Conservation (phyloP, 2,329 filamentous ascomycete species). For the Fusarium siculi region DNA sequence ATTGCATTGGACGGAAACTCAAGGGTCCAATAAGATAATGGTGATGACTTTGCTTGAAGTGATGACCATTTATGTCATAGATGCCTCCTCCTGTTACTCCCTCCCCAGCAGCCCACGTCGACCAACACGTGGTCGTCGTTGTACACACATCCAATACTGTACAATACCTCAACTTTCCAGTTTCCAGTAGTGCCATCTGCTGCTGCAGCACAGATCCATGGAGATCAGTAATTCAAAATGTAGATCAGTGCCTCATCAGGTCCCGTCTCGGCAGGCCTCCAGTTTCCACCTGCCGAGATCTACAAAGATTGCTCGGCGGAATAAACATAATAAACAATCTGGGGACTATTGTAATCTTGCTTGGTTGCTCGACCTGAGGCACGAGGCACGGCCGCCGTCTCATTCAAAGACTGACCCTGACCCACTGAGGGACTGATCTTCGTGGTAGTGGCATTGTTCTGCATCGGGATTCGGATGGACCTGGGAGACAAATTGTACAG, state of each 20-base stretch:
- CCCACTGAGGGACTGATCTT: background rate
- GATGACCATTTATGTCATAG: background rate
- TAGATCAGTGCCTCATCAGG: conserved; percentile 33
- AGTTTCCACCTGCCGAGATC: conserved; percentile 33
- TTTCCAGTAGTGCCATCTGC: background rate
- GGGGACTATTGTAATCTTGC: conserved; percentile 1
- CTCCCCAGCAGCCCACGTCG: background rate
- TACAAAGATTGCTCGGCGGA: conserved; percentile 18
- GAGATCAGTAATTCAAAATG: conserved; percentile 16
- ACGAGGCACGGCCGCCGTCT: background rate
- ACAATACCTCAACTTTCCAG: background rate
- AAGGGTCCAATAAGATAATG: conserved; percentile 17
- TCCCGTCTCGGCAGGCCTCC: conserved; percentile 16
- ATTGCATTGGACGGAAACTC: background rate
- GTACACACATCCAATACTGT: background rate
- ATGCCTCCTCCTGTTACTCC: background rate
- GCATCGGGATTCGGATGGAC: background rate
- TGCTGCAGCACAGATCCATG: conserved; percentile 29
- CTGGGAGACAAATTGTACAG: background rate
- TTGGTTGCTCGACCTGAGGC: background rate
- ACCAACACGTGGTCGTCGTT: conserved; percentile 12
- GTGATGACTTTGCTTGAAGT: background rate
- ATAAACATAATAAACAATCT: conserved; percentile 23
- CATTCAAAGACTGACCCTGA: conserved; percentile 4
- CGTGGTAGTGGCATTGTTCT: background rate